A percentile compares a stretch with the other conserved stretches of the same genome.
phyloP scores from a whole-genome alignment of 2,329 filamentous ascomycete species.

The Pseudogymnoascus sp. region DNA sequence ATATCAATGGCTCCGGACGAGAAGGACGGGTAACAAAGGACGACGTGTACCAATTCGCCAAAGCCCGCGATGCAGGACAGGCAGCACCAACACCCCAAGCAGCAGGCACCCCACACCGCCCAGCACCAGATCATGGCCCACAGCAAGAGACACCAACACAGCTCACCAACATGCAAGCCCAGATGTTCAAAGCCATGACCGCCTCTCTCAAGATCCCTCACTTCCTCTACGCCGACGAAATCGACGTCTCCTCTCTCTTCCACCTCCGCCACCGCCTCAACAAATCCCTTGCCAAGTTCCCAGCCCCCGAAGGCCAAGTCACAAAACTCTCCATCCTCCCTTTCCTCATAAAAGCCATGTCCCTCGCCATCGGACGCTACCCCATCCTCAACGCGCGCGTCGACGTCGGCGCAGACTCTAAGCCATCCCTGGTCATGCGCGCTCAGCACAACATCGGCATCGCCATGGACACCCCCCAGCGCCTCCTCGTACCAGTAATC shows the following conservation, averaged over 20 bases:
- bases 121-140: constrained; percentile 19
- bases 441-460: constrained; percentile 90
- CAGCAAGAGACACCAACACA: constrained; percentile 63
- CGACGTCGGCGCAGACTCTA: constrained; percentile 50
- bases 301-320: constrained; percentile 32
- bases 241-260: constrained; percentile 72
- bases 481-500: constrained; percentile 86
- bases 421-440: constrained; percentile 71
- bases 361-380: constrained; percentile 71
- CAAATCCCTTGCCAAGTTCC: constrained; percentile 41
- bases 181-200: constrained; percentile 99
- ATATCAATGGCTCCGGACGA: constrained; percentile 78
- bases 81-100: constrained; percentile 17
- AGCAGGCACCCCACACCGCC: constrained; percentile 7
- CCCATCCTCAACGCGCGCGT: constrained; percentile 84
- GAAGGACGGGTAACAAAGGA: constrained; percentile 90
- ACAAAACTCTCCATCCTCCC: constrained; percentile 81
- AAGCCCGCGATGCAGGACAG: constrained; percentile 40
- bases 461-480: constrained; percentile 86
- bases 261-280: constrained; percentile 70
- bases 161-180: constrained; percentile 72
- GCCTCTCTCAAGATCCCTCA: constrained; percentile 85
- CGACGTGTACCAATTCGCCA: constrained; percentile 70
- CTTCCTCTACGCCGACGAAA: constrained; percentile 88
- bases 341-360: constrained; percentile 94